Conservation (phyloP, 2,329 filamentous ascomycete species). For the Hypoxylon sp. region DNA sequence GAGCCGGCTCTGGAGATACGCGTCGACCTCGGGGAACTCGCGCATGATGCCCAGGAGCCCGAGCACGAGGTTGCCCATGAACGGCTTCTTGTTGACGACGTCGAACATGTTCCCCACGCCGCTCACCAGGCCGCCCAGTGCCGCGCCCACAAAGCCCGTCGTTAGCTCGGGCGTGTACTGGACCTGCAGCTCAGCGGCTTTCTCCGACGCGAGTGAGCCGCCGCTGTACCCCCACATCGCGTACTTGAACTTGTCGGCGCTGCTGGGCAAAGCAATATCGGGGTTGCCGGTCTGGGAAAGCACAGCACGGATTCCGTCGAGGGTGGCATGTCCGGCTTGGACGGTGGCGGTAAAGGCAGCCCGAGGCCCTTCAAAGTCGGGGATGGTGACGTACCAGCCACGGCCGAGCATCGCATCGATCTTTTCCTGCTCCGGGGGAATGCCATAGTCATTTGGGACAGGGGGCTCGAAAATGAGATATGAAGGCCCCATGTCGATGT, state of each 20-base stretch:
- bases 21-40: slow-evolving; percentile 41
- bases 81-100: slow-evolving; percentile 42
- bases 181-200: slow-evolving; percentile 59
- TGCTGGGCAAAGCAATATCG: slow-evolving; percentile 1
- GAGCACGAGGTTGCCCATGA: slow-evolving; percentile 46
- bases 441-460: slow-evolving; percentile 16
- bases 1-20: slow-evolving; percentile 31
- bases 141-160: slow-evolving; percentile 53
- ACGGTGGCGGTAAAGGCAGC: slow-evolving; percentile 39
- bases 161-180: slow-evolving; percentile 61
- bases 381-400: slow-evolving; percentile 57
- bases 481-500: slow-evolving; percentile 48
- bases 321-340: slow-evolving; percentile 25
- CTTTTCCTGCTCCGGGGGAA: slow-evolving; percentile 34
- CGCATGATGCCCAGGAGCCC: slow-evolving; percentile 43
- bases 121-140: slow-evolving; percentile 53
- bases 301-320: slow-evolving; percentile 31
- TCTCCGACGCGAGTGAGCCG: slow-evolving; percentile 59
- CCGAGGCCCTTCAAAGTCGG: slow-evolving; percentile 55
- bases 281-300: slow-evolving; percentile 34
- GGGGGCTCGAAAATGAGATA: slow-evolving; percentile 38
- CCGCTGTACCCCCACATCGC: slow-evolving; percentile 64
- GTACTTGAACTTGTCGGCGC: slow-evolving; percentile 28
- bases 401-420: slow-evolving; percentile 48
- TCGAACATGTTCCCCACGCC: slow-evolving; percentile 38